Percentiles rank a stretch among this genome's conserved stretches.
These are phyloP conservation scores for Xanthoparmelia taractica DNA, from an alignment of 495 filamentous ascomycete genomes.

Conservation along the genomic window DNA sequence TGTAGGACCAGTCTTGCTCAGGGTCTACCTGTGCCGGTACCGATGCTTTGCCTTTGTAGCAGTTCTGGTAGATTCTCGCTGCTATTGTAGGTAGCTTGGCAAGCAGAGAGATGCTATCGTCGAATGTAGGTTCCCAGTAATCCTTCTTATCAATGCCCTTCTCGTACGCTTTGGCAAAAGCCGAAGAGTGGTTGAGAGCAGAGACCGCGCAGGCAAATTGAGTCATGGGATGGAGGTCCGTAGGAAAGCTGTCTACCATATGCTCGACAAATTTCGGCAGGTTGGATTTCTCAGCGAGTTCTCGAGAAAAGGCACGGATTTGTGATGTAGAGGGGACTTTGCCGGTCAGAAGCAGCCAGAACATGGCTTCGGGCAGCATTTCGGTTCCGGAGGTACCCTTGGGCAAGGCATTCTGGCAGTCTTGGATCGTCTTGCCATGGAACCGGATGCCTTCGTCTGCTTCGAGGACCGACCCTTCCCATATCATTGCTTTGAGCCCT, in stretches of 20 bases:
- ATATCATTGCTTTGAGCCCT: conserved; percentile 94
- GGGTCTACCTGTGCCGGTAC: conserved; percentile 70
- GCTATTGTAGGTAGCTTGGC: conserved; percentile 96
- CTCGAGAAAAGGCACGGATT: conserved; percentile 69
- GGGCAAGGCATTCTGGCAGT: conserved; percentile 88
- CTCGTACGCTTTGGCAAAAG: conserved; percentile 89
- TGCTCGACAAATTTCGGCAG: conserved; percentile 79
- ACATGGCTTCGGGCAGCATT: conserved; percentile 99
- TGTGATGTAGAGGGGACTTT: conserved; percentile 78
- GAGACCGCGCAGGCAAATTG: conserved; percentile 93
- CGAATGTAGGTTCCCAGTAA: conserved; percentile 98
- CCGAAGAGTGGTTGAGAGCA: conserved; percentile 82
- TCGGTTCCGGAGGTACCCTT: conserved; percentile 92
- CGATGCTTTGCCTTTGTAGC: conserved; percentile 66
- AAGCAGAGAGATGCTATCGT: conserved; percentile 87
- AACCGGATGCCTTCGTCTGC: conserved; percentile 96
- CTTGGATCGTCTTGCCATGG: conserved; percentile 95
- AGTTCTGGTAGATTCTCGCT: conserved; percentile 92
- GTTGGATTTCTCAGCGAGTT: conserved; percentile 76
- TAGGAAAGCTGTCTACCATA: conserved; percentile 86
- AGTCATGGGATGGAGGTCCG: conserved; percentile 91
- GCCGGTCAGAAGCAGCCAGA: conserved; percentile 95
- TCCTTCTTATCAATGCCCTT: conserved; percentile 83
- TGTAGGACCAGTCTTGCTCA: conserved; percentile 93
- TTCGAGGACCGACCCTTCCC: conserved; percentile 97